Conservation (phyloP, 345 rosid genomes). For the Aurinia saxatilis region DNA sequence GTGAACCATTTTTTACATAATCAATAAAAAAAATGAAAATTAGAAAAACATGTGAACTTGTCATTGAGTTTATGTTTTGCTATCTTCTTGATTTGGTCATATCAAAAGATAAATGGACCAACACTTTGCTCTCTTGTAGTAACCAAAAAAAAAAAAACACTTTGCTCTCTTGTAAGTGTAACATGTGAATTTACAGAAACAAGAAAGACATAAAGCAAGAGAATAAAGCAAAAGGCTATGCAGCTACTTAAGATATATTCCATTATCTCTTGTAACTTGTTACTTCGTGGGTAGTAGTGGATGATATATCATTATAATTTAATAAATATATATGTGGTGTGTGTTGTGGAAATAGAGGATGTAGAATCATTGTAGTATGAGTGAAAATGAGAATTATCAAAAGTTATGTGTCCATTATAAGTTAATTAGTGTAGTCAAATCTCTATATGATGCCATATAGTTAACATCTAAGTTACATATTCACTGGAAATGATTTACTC, state of each 20-base stretch:
- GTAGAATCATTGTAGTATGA: background rate
- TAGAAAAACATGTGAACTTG: slow-evolving; percentile 14
- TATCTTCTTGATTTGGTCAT: slow-evolving; percentile 14
- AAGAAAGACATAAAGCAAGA: slow-evolving; percentile 22
- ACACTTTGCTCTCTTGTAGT: too few relatives aligned
- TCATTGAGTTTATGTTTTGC: slow-evolving; percentile 11
- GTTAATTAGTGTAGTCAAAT: slow-evolving; percentile 5
- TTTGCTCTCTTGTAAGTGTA: slow-evolving; percentile 15
- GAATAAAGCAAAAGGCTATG: slow-evolving; percentile 25
- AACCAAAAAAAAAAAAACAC: too few relatives aligned
- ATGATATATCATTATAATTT: background rate
- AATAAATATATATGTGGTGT: background rate
- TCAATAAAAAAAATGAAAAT: background rate
- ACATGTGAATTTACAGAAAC: slow-evolving; percentile 33
- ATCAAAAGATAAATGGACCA: slow-evolving; percentile 21
- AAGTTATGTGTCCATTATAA: background rate
- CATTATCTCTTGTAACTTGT: background rate
- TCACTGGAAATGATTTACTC: background rate
- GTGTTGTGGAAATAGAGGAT: background rate
- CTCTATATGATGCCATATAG: background rate
- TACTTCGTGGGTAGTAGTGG: slow-evolving; percentile 7
- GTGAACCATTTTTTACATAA: slow-evolving; percentile 10
- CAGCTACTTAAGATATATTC: background rate
- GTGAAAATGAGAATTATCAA: background rate
- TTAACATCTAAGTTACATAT: background rate